Base-by-base conservation (phyloP, 2,329 filamentous ascomycete genomes). In the Didymosphaeria variabile region DNA sequence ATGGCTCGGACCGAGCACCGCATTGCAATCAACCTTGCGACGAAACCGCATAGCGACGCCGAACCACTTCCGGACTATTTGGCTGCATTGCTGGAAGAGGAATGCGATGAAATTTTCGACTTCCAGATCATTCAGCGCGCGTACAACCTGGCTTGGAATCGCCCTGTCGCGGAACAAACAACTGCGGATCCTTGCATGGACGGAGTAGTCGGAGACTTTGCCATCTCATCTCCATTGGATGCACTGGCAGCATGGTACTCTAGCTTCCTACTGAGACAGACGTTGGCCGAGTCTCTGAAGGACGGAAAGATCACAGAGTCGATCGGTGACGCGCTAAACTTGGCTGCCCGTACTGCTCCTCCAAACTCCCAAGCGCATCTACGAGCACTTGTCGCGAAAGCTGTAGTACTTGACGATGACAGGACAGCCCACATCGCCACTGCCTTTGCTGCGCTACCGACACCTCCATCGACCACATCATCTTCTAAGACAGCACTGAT, bases 221-320 rank as follows among this genome's bases (percentile, higher is more conserved):
- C 93, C 2, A 91, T 97, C 62, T 88, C 91, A 55, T 95, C 92
- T 19, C 92, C 94, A 0, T 86, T 97, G 66, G 94, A 97, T 77
- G 93, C 93, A 13, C 87, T 97, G 55, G 92, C 94, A 7, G 92
- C 94, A 2, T 97, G 94, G 94, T 95, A 90, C 82, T 96, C 94
- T 0, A 92, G 88, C 65, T 84, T 90, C 58, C 83, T 87, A 13
- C 80, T 97, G 40, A 91, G 93, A 69, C 85, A 86, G 59, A 88
- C 88, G 2, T 84, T 97, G 31, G 82, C 88, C 13, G 82, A 83
- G 17, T 89, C 86, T 38, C 83, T 96, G 36, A 85, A 85, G 60
- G 82, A 84, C 12, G 79, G 81, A 19, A 74, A 78, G 2, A 75
- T 77, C 12, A 79, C 68, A 58, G 58, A 81, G 77, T 60, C 75